These are phyloP conservation scores for Colletotrichum euphorbiae DNA, from an alignment of 2,329 filamentous ascomycete species.

Conservation along the genomic window DNA sequence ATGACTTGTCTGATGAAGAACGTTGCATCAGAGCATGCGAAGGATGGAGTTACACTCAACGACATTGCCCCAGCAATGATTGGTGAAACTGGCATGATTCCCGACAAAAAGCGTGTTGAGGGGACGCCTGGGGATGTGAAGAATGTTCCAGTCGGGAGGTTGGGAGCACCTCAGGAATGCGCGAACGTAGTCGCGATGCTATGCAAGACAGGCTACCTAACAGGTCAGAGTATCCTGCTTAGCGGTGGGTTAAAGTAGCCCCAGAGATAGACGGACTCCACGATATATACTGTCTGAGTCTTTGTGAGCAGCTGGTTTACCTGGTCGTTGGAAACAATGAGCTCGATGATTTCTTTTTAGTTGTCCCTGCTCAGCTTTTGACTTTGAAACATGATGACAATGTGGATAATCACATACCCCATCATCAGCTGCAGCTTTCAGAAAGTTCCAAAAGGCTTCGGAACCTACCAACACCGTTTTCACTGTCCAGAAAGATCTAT, in stretches of 20 bases:
- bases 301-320: too few species aligned
- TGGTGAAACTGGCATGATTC: slow-evolving; percentile 72
- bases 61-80: slow-evolving; percentile 79
- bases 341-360: too few species aligned
- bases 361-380: too few species aligned
- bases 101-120: slow-evolving; percentile 61
- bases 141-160: slow-evolving; percentile 68
- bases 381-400: too few species aligned
- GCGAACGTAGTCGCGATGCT: slow-evolving; percentile 72
- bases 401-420: too few species aligned
- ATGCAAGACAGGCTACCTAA: slow-evolving; percentile 70
- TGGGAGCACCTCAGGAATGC: slow-evolving; percentile 69
- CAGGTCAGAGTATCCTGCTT: slow-evolving; percentile 65
- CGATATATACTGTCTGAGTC: too few species aligned
- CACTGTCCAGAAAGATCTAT: too few species aligned
- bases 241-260: slow-evolving; percentile 62
- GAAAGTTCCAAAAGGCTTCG: too few species aligned
- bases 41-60: slow-evolving; percentile 73
- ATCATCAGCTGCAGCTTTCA: too few species aligned
- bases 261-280: too few species aligned
- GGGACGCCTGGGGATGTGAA: slow-evolving; percentile 69
- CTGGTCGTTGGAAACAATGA: too few species aligned
- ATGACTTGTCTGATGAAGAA: slow-evolving; percentile 75
- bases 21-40: slow-evolving; percentile 68
- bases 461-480: too few species aligned